Evolutionary conservation across 2,329 filamentous ascomycete species (phyloP).

Genomic region (Ascosphaera pollenicola): DNA sequence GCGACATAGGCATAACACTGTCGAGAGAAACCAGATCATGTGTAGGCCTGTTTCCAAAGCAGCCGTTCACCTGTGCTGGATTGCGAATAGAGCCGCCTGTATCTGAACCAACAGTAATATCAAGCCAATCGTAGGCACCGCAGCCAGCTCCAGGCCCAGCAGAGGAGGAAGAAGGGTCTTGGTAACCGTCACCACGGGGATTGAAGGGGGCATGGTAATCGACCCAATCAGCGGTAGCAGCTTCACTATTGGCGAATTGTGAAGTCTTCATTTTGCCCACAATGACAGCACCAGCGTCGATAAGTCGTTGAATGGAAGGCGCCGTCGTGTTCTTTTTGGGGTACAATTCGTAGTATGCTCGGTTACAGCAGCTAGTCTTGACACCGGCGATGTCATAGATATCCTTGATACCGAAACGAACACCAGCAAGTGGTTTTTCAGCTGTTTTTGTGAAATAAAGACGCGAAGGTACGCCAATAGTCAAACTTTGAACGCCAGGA

Average conservation of each 20-base stretch:
- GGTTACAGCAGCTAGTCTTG: slow-evolving; percentile 17
- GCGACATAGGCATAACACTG: slow-evolving; percentile 25
- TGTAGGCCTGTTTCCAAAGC: slow-evolving; percentile 29
- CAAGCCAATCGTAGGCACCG: slow-evolving; percentile 15
- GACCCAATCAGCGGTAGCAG: slow-evolving; percentile 11
- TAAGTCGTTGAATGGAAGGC: slow-evolving; percentile 29
- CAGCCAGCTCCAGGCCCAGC: slow-evolving; percentile 9
- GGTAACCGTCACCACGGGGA: slow-evolving; percentile 16
- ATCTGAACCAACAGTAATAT: slow-evolving; percentile 11
- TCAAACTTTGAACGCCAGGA: slow-evolving; percentile 12
- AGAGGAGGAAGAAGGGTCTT: slow-evolving; percentile 8
- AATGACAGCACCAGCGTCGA: slow-evolving; percentile 34
- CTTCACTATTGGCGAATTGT: slow-evolving; percentile 15
- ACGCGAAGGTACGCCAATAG: slow-evolving; percentile 34
- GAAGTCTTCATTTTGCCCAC: slow-evolving; percentile 16
- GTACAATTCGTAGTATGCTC: slow-evolving; percentile 34
- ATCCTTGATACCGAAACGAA: slow-evolving; percentile 41
- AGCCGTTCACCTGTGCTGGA: slow-evolving; percentile 26
- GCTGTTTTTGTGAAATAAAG: slow-evolving; percentile 33
- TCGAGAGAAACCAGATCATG: slow-evolving; percentile 25
- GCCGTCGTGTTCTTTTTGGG: slow-evolving; percentile 25
- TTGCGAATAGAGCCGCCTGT: slow-evolving; percentile 23
- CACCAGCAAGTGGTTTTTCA: slow-evolving; percentile 35
- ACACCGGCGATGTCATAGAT: slow-evolving; percentile 37
- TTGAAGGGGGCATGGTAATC: slow-evolving; percentile 19